Conservation (phyloP, 768 basidiomycete species). For the Suillus paluster region DNA sequence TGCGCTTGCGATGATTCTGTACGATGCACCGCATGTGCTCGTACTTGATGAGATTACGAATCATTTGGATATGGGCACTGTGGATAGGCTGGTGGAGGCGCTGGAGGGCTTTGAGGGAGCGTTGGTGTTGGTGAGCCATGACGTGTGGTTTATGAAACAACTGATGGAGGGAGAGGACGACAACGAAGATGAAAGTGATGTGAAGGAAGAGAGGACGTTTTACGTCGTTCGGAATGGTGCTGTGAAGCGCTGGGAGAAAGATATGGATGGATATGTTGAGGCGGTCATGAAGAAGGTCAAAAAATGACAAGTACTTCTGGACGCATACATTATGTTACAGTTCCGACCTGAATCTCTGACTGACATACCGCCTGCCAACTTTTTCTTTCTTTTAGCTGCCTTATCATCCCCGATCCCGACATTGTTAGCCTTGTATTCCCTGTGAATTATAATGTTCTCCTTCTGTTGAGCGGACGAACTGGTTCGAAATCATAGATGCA, state of each 20-base stretch:
- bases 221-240: conserved; percentile 29
- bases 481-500: neutral
- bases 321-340: neutral
- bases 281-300: conserved; percentile 29
- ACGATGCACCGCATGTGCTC: conserved; percentile 54
- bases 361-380: too few species aligned
- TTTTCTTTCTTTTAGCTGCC: neutral
- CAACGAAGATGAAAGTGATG: conserved; percentile 26
- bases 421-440: neutral
- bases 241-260: conserved; percentile 29
- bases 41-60: conserved; percentile 67
- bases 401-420: too few species aligned
- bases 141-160: conserved; percentile 41
- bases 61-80: conserved; percentile 68
- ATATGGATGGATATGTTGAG: conserved; percentile 36
- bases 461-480: conserved; percentile 1
- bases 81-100: conserved; percentile 56
- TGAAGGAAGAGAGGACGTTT: conserved; percentile 16
- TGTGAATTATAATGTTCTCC: conserved; percentile 3
- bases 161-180: conserved; percentile 26
- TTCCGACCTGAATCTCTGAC: neutral
- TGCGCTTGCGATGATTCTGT: conserved; percentile 59
- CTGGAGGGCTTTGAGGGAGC: conserved; percentile 58
- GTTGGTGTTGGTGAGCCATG: conserved; percentile 68
- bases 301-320: neutral